Base-by-base conservation (phyloP, 331 rosid genomes). In the Pyrus hybrid region DNA sequence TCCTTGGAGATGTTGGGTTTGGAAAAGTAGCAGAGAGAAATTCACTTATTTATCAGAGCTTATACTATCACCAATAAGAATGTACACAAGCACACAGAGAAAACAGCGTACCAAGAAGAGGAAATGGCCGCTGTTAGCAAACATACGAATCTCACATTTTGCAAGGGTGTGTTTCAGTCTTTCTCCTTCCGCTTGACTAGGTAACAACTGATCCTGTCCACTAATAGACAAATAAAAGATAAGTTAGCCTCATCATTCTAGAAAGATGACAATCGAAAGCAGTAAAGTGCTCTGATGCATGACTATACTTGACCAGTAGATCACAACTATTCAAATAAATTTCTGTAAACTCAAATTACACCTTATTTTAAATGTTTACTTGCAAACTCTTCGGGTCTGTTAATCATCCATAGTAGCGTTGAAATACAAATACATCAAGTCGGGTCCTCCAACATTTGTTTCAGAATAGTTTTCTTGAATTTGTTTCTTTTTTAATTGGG, bases 201-300 rank as follows among this genome's bases (percentile, higher is more conserved):
- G 92, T 28, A 94, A 85, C 82, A 94, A 85, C 61, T 61, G 87
- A 80, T 94, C 97, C 69, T 75, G 85, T 75, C 92, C 96, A 64
- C 99, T 94, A 72, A 74, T 68, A 73, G 17, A 83, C 72, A 88
- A 70, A 28, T 25, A 25, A 83, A 43, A 79, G 60, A 37, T 72
- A 81, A 72, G 53, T 84, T 76, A 86, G 89, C 67, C 49, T 63
- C 68, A 49, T 20, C 63, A 62, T 41, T 79, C 43, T 67, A 70
- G 16, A 81, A 67, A 72, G 63, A 47, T 65, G 67, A 75, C 37
- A 69, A 45, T 53, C 71, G 67, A 71, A 60, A 54, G 72, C 81
- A 47, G 43, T 32, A 73, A 77, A 78, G 30, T 12, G 9, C 32
- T 65, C 25, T 16, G 33, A 28, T 25, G 67, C 29, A 29, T 33